phyloP scores from a whole-genome alignment of 768 basidiomycete species.

The Trametes sanguinea region DNA sequence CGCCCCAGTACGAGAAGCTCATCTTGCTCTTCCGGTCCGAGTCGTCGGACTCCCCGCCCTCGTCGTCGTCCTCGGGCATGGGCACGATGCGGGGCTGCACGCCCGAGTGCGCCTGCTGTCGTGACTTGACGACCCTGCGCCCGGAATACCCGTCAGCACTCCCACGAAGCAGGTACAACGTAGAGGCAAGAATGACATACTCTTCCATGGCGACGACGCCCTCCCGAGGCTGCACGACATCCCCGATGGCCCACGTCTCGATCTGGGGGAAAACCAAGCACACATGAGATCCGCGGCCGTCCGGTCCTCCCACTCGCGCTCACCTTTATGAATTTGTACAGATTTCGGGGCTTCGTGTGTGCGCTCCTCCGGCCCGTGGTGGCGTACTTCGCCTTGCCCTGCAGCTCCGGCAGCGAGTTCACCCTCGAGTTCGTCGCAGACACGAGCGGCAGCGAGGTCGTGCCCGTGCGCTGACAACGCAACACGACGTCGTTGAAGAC shows the following conservation, averaged over 20 bases:
- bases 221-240: constrained; percentile 71
- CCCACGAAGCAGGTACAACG: constrained; percentile 14
- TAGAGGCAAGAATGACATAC: constrained; percentile 45
- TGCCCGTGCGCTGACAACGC: constrained; percentile 87
- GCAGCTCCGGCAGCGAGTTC: constrained; percentile 79
- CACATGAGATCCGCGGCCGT: too few species aligned
- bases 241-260: constrained; percentile 84
- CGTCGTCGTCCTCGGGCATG: constrained; percentile 60
- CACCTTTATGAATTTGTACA: constrained; percentile 93
- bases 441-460: constrained; percentile 80
- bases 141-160: constrained; percentile 9
- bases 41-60: constrained; percentile 73
- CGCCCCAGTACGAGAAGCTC: constrained; percentile 94
- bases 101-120: constrained; percentile 57
- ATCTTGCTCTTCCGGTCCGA: constrained; percentile 90
- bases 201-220: constrained; percentile 91
- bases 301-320: constrained; percentile 20
- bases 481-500: constrained; percentile 95
- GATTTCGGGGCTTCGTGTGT: constrained; percentile 82
- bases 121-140: constrained; percentile 68
- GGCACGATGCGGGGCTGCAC: constrained; percentile 69
- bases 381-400: constrained; percentile 83
- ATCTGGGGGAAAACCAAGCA: constrained; percentile 47
- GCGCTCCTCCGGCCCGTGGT: constrained; percentile 75
- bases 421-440: constrained; percentile 65